phyloP scores from a whole-genome alignment of 2,329 filamentous ascomycete species.

The Aotearoamyces nothofagi region DNA sequence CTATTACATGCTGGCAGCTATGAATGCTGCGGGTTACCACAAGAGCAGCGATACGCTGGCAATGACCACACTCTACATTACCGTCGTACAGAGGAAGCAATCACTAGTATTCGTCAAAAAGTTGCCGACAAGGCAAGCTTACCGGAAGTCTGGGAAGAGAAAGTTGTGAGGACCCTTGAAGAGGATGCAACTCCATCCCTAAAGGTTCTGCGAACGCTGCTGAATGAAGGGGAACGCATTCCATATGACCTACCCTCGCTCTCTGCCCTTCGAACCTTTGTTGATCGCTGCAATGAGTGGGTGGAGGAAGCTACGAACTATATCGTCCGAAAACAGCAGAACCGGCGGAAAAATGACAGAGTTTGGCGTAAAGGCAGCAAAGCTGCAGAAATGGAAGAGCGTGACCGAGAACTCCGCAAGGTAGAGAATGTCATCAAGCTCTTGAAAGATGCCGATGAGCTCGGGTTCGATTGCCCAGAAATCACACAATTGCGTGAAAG shows the following conservation, averaged over 20 bases:
- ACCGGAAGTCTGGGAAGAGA: slow-evolving; percentile 81
- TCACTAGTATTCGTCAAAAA: slow-evolving; percentile 53
- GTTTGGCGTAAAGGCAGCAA: slow-evolving; percentile 64
- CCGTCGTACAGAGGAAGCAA: slow-evolving; percentile 57
- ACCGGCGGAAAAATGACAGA: slow-evolving; percentile 88
- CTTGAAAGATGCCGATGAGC: slow-evolving; percentile 65
- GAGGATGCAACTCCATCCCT: slow-evolving; percentile 75
- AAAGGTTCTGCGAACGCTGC: slow-evolving; percentile 67
- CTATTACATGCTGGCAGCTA: slow-evolving; percentile 66
- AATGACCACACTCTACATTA: slow-evolving; percentile 62
- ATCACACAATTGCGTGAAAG: slow-evolving; percentile 76
- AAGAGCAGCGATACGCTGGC: slow-evolving; percentile 52
- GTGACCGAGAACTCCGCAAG: slow-evolving; percentile 70
- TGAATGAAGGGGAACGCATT: slow-evolving; percentile 92
- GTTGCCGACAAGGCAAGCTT: slow-evolving; percentile 74
- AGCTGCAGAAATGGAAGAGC: slow-evolving; percentile 70
- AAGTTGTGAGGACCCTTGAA: slow-evolving; percentile 70
- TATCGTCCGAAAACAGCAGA: slow-evolving; percentile 94
- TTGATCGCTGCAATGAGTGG: slow-evolving; percentile 94
- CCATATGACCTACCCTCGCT: slow-evolving; percentile 78
- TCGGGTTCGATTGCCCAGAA: slow-evolving; percentile 89
- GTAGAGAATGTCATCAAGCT: slow-evolving; percentile 79
- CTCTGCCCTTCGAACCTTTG: slow-evolving; percentile 69
- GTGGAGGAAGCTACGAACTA: slow-evolving; percentile 94
- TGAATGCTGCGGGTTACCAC: slow-evolving; percentile 61